Evolutionary conservation across 257 asterid species (phyloP).

Genomic region (Nicotiana knightiana): DNA sequence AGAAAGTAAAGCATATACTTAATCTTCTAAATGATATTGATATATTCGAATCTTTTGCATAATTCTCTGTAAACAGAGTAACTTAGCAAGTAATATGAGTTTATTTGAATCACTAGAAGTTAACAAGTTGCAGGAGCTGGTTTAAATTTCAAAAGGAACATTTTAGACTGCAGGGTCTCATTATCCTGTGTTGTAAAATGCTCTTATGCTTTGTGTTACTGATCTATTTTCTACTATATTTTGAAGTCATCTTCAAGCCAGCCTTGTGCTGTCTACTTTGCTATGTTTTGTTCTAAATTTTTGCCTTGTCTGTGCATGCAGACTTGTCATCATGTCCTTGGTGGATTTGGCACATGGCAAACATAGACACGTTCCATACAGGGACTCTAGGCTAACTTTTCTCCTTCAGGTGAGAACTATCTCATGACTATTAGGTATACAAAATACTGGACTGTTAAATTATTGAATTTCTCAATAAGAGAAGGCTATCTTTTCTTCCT

Average conservation of each 20-base stretch:
- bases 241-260: neutral
- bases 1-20: too few species aligned
- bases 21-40: too few species aligned
- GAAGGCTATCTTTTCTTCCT: slow-evolving; percentile 5
- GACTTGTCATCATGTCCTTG: slow-evolving; percentile 77
- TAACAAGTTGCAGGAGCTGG: neutral
- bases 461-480: neutral
- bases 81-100: neutral
- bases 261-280: neutral
- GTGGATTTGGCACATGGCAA: slow-evolving; percentile 86
- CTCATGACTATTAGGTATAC: slow-evolving; percentile 10
- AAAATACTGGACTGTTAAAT: neutral
- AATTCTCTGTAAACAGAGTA: neutral
- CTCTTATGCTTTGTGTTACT: neutral
- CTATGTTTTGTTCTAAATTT: neutral
- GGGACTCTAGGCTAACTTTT: slow-evolving; percentile 87
- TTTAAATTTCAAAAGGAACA: neutral
- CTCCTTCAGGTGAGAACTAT: slow-evolving; percentile 72
- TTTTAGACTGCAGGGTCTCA: neutral
- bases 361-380: slow-evolving; percentile 78
- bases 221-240: neutral
- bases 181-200: neutral
- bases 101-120: neutral
- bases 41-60: neutral
- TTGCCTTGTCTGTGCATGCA: slow-evolving; percentile 25